Evolutionary conservation across 345 rosid genomes (phyloP).

Genomic region (Arabidopsis suecica): DNA sequence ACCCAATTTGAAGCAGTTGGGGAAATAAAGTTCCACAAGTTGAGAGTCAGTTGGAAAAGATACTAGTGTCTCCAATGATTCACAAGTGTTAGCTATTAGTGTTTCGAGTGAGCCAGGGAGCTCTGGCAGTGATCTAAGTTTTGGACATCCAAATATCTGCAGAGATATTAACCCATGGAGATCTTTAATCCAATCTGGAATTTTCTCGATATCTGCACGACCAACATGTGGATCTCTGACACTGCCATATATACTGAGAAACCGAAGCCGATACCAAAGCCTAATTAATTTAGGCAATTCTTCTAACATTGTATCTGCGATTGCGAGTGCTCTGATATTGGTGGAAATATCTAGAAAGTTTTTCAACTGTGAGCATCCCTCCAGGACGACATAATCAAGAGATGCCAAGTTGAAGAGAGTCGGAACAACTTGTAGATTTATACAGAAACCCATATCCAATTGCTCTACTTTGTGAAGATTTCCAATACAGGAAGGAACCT

Average conservation of each 20-base stretch:
- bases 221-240: too few species aligned
- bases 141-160: too few species aligned
- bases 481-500: neutral
- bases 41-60: too few species aligned
- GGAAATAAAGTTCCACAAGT: too few species aligned
- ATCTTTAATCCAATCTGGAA: too few species aligned
- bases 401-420: neutral
- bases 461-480: neutral
- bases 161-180: too few species aligned
- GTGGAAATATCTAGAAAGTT: neutral
- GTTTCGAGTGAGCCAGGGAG: too few species aligned
- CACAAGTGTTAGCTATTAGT: too few species aligned
- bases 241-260: too few species aligned
- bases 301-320: conserved; percentile 11
- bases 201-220: conserved; percentile 35
- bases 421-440: neutral
- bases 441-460: neutral
- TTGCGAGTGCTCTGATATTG: neutral
- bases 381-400: neutral
- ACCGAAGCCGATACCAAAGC: neutral
- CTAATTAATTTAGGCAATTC: neutral
- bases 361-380: conserved; percentile 9
- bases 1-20: too few species aligned
- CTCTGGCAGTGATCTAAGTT: too few species aligned
- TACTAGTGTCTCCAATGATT: too few species aligned